A percentile compares a stretch with the other conserved stretches of the same genome.
Evolutionary conservation across 352 stramenopile genomes (phyloP).

Genomic region (Globisporangium radiosum): DNA sequence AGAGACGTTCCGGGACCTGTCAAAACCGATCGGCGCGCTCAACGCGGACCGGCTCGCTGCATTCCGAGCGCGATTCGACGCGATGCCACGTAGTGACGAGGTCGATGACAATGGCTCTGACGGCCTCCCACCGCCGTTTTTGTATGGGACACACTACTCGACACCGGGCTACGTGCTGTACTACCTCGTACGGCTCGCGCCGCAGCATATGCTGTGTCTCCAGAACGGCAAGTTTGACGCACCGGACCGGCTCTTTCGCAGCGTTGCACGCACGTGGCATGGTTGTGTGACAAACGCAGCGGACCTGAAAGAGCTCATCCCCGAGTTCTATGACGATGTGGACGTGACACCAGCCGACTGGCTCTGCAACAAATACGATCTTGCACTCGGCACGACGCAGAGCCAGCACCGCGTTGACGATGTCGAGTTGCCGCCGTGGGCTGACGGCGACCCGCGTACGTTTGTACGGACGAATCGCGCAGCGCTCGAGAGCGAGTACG

Average conservation of each 20-base stretch:
- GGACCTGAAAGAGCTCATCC: slow-evolving; percentile 99
- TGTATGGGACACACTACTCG: slow-evolving; percentile 95
- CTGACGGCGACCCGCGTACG: slow-evolving; percentile 68
- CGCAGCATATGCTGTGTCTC: slow-evolving; percentile 94
- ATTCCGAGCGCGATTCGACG: slow-evolving; percentile 83
- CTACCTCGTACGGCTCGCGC: slow-evolving; percentile 95
- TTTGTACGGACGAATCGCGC: slow-evolving; percentile 91
- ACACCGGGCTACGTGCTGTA: slow-evolving; percentile 96
- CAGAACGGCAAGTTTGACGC: slow-evolving; percentile 98
- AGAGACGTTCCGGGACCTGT: slow-evolving; percentile 90
- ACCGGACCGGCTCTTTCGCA: slow-evolving; percentile 96
- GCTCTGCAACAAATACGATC: slow-evolving; percentile 93
- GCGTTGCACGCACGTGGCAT: slow-evolving; percentile 90
- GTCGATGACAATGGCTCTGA: slow-evolving; percentile 18
- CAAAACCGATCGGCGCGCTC: slow-evolving; percentile 93
- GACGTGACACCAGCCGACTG: slow-evolving; percentile 61
- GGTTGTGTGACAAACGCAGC: slow-evolving; percentile 76
- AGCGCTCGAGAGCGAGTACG: slow-evolving; percentile 95
- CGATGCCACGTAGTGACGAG: slow-evolving; percentile 83
- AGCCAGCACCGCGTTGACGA: slow-evolving; percentile 86
- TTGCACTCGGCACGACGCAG: slow-evolving; percentile 92
- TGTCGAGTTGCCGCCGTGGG: slow-evolving; percentile 94
- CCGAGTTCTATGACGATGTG: slow-evolving; percentile 94
- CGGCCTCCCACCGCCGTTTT: slow-evolving; percentile 88
- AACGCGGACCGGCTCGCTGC: slow-evolving; percentile 86